Evolutionary conservation across 2,329 filamentous ascomycete genomes (phyloP), one percentile per base, ranked within the genome.

Genomic region (Exophiala aquamarina): DNA sequence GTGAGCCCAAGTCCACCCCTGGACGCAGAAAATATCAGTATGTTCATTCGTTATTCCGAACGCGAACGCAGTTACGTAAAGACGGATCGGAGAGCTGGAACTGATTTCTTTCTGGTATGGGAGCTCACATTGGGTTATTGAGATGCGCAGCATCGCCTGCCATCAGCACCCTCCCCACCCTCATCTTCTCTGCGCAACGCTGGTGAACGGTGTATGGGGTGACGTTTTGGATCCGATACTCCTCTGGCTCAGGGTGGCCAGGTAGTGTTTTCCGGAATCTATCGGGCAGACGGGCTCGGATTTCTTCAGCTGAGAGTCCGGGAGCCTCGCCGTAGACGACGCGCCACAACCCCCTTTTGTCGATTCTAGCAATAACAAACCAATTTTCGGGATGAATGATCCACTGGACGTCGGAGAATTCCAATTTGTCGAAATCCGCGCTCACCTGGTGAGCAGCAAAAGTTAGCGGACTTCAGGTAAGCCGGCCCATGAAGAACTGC

Each of bases 201-300:
- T 84, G 79, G 56, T 84, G 81, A 63, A 83, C 74, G 51, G 71
- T 75, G 63, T 83, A 84, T 0, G 79, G 81, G 29, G 74, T 77
- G 57, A 80, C 74, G 61, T 73, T 79, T 37, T 76, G 64, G 21
- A 83, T 61, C 14, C 73, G 71, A 65, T 84, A 84, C 34, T 82
- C 70, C 21, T 62, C 67, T 0, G 79, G 78, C 47, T 78, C 77
- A 1, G 81, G 81, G 43, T 79, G 70, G 0, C 80, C 80, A 0
- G 81, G 81, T 0, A 84, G 69, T 49, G 84, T 80, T 29, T 71
- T 63, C 51, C 77, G 71, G 58, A 77, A 84, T 47, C 78, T 80
- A 47, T 63, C 62, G 2, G 76, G 71, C 51, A 79, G 79, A 9
- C 79, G 72, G 15, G 67, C 69, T 18, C 70, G 62, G 47, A 81